A percentile compares a stretch with the other conserved stretches of the same genome.
Evolutionary conservation across 306 rosid genomes (phyloP).

Genomic region (Gynostemma pentaphyllum): DNA sequence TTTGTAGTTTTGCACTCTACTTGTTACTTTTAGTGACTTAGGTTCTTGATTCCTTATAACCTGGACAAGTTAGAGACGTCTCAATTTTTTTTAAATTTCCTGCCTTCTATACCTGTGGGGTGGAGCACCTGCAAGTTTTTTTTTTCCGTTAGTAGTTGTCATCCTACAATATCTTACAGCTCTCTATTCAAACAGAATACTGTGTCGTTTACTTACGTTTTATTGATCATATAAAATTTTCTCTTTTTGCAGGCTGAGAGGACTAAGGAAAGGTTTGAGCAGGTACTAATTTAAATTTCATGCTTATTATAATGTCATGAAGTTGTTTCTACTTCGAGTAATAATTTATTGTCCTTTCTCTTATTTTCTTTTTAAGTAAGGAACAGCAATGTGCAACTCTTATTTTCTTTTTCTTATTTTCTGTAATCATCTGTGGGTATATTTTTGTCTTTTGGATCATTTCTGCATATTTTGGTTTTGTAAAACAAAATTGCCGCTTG

Average conservation of each 20-base stretch:
- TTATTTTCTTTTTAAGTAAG: neutral
- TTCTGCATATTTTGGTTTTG: no score
- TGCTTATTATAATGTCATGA: slow-evolving; percentile 5
- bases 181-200: neutral
- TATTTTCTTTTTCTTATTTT: no score
- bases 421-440: neutral
- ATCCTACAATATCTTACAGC: neutral
- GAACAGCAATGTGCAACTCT: neutral
- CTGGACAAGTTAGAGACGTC: no score
- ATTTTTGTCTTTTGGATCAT: no score
- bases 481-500: no score
- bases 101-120: no score
- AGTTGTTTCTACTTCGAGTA: neutral
- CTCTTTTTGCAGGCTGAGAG: slow-evolving; percentile 49
- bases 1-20: no score
- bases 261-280: slow-evolving; percentile 56
- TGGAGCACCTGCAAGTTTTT: no score
- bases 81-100: no score
- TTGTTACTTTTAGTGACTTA: no score
- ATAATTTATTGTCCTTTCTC: slow-evolving; percentile 9
- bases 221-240: neutral
- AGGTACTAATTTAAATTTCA: slow-evolving; percentile 36
- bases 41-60: no score
- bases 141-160: neutral
- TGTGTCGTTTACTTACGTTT: neutral